Evolutionary conservation across 208 protist species (phyloP), one percentile per base, ranked within the genome.

Genomic region (Leishmania guyanensis): DNA sequence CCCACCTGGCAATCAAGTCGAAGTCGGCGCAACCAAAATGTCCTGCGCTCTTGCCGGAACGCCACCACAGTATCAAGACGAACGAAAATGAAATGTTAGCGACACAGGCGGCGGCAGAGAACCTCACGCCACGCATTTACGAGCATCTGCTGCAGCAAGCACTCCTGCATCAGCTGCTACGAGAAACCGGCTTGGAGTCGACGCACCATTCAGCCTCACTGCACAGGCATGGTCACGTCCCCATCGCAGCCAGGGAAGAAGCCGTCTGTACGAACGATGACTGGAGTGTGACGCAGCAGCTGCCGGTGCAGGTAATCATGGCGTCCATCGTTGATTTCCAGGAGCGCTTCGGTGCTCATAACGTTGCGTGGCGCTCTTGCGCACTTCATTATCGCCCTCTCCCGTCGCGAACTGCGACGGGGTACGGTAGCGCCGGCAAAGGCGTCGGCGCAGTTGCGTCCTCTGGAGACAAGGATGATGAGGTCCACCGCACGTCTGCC

Each of bases 251-350:
- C 6, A 36, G 29, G 20, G n/a, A 58, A 10, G 72, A 26, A 14
- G 60, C 9, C 1, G 53, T 62, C 5, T 48, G 3, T 54, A 20
- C 26, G 39, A 5, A 50, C n/a, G 78, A 78, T 22, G 65, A 82
- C 62, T 86, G 82, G 82, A 86, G 48, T 8, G 78, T 86, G 74
- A 86, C 82, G 66, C 72, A 86, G 78, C 82, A 86, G 56, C 53
- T 86, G 0, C 74, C 72, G 26, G 65, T 75, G 20, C 66, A 78
- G 48, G 46, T 56, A 5, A 86, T 86, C 26, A 82, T 86, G 78
- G 50, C 81, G 4, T 76, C 85, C 2, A 43, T 88, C 2, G 64
- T 83, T 17, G 56, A 84, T 48, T 82, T 80, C 58, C 77, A 75
- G 43, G 82, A 86, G 78, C 82, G 82, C 20, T 86, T 86, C 14